Base-by-base conservation (phyloP, 1,284 basidiomycete species). In the Cystobasidium pallidum region DNA sequence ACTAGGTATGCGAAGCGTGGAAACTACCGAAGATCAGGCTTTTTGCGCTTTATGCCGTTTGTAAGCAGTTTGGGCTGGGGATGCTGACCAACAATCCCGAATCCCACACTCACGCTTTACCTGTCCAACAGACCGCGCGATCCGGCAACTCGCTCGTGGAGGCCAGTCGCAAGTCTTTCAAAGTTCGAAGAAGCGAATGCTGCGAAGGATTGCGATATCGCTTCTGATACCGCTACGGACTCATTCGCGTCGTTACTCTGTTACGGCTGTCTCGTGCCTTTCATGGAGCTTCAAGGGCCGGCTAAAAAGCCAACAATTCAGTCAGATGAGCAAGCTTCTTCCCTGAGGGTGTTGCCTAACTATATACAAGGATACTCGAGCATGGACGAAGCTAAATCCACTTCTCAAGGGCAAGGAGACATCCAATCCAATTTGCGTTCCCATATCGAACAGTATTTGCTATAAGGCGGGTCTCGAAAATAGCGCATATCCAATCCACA, bases 201-300 rank as follows among this genome's bases (percentile, higher is more conserved):
- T 26, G 13, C 21, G n/a, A 19, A 70, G n/a, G 41, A 15, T 32
- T 1, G 26, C 17, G 26, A 34, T 21, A 3, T n/a, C 2, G 7
- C n/a, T 15, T 15, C 3, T 7, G 30, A 24, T 3, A 2, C 19
- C n/a, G 17, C 39, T 32, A 10, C 58, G 11, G n/a, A 70, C 19
- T 49, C 41, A 45, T 39, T 71, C 7, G 49, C 68, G 26, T 43
- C 36, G 2, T 10, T 28, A 11, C 59, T 71, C 15, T 71, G 68
- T 59, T 71, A 71, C 30, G 68, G 68, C 6, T 71, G 68, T 30
- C 41, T 64, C 15, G 68, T 71, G 2, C 68, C 68, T 6, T 71
- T 71, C 41, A 45, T 57, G 34, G 66, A 63, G 51, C 32, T 63
- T 10, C 68, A 71, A 30, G 67, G 59, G n/a, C 61, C 45, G 19